These are phyloP conservation scores for Oldenlandia corymbosa DNA, from an alignment of 257 asterid genomes.

Conservation along the genomic window DNA sequence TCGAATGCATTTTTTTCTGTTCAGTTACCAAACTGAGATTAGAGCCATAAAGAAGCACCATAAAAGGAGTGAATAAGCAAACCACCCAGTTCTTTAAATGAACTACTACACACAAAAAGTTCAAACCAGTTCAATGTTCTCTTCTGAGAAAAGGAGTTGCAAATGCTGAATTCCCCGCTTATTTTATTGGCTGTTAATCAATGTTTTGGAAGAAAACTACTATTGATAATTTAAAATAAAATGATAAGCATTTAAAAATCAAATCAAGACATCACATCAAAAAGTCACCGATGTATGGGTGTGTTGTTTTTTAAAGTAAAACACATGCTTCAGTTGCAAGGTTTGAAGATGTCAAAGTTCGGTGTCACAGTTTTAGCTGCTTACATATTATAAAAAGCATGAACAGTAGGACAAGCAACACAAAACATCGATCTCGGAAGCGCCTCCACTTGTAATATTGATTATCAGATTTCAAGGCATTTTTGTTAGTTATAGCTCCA, in stretches of 20 bases:
- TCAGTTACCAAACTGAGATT: neutral
- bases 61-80: neutral
- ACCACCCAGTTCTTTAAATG: neutral
- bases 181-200: too few relatives aligned
- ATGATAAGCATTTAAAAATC: neutral
- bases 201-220: too few relatives aligned
- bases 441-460: constrained; percentile 50
- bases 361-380: constrained; percentile 20
- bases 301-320: neutral
- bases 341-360: neutral
- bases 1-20: neutral
- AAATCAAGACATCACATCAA: neutral
- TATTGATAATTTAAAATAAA: too few relatives aligned
- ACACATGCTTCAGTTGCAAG: neutral
- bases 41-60: neutral
- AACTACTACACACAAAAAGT: neutral
- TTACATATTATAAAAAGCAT: constrained; percentile 79
- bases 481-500: constrained; percentile 79
- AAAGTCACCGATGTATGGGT: neutral
- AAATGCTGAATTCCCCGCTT: too few relatives aligned
- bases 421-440: constrained; percentile 70
- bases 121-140: too few relatives aligned
- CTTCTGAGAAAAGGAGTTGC: too few relatives aligned
- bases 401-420: constrained; percentile 50
- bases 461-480: constrained; percentile 38